Evolutionary conservation across 2,329 filamentous ascomycete genomes (phyloP).

Genomic region (Fonsecaea multimorphosa): DNA sequence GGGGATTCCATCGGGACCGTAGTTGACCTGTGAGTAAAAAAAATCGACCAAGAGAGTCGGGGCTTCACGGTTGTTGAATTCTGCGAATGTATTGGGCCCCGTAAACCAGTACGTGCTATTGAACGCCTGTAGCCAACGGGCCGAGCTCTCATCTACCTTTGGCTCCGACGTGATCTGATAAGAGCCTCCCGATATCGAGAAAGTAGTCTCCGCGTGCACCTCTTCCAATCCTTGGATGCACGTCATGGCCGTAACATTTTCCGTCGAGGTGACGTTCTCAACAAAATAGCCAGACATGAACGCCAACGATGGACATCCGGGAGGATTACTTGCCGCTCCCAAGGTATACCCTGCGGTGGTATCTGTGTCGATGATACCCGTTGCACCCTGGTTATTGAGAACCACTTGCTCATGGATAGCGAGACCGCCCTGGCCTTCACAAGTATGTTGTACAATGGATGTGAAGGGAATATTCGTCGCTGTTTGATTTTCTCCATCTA

Average conservation of each 20-base stretch:
- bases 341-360: background rate
- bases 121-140: constrained; percentile 6
- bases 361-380: background rate
- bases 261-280: background rate
- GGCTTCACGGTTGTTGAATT: constrained; percentile 4
- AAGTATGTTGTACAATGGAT: background rate
- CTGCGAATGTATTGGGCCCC: background rate
- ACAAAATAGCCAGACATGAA: constrained; percentile 27
- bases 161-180: background rate
- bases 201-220: background rate
- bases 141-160: background rate
- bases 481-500: background rate
- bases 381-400: constrained; percentile 1
- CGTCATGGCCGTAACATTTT: constrained; percentile 14
- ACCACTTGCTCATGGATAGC: background rate
- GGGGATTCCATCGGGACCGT: constrained; percentile 2
- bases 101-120: constrained; percentile 5
- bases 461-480: constrained; percentile 1
- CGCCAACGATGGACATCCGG: constrained; percentile 31
- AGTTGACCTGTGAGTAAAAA: constrained; percentile 13
- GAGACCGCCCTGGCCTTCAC: background rate
- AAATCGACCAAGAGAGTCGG: background rate
- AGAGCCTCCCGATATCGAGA: background rate
- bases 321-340: constrained; percentile 21
- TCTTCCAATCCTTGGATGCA: constrained; percentile 26